phyloP scores from a whole-genome alignment of 2,329 filamentous ascomycete genomes.

The Sphaerulina musiva region DNA sequence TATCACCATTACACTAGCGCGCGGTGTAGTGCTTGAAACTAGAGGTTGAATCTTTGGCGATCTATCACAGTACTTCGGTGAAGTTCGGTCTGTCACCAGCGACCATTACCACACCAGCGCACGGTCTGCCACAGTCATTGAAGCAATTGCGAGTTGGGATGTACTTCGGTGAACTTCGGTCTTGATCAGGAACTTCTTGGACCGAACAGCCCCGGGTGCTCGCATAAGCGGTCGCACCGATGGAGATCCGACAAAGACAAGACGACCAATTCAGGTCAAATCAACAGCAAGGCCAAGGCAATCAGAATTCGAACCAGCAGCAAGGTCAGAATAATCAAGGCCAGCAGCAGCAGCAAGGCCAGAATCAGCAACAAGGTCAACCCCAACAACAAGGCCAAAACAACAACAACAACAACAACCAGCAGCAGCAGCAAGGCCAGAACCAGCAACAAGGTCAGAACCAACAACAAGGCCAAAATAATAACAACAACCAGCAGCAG shows the following conservation, averaged over 20 bases:
- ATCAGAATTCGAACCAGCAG: not conserved
- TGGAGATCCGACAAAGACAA: not conserved
- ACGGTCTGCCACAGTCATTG: not conserved
- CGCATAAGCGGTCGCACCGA: not conserved
- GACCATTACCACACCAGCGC: too few relatives aligned
- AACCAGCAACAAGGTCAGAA: slow-evolving; percentile 1
- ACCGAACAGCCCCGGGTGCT: not conserved
- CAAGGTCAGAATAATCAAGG: not conserved
- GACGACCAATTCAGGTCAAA: not conserved
- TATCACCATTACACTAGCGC: too few relatives aligned
- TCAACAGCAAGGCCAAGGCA: not conserved
- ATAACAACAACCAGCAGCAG: not conserved
- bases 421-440: not conserved
- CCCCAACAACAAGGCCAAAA: not conserved
- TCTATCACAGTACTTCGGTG: too few relatives aligned
- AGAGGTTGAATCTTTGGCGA: too few relatives aligned
- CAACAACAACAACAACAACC: not conserved
- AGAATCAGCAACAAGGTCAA: not conserved
- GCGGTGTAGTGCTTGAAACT: too few relatives aligned
- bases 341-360: not conserved
- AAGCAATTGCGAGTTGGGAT: not conserved
- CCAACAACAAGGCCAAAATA: not conserved
- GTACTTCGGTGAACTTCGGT: not conserved
- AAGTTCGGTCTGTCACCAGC: not conserved
- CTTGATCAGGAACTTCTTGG: too few relatives aligned